phyloP scores from a whole-genome alignment of 257 asterid genomes.

The Solanum piurae region DNA sequence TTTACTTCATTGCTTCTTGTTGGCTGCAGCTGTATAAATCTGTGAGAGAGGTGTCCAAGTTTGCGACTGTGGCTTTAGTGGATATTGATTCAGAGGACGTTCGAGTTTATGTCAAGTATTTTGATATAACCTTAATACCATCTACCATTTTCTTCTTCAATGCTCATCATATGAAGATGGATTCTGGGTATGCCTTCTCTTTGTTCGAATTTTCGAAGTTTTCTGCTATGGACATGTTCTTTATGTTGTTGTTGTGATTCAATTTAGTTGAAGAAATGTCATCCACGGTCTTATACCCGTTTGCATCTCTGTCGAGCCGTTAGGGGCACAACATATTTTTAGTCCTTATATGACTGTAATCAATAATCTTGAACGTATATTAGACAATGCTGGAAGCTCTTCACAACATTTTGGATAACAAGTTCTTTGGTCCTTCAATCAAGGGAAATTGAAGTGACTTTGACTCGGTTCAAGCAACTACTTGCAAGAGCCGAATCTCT shows the following conservation, averaged over 20 bases:
- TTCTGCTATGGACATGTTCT: neutral
- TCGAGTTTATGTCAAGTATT: constrained; percentile 74
- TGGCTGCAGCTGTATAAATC: constrained; percentile 61
- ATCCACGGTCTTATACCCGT: neutral
- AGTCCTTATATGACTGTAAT: neutral
- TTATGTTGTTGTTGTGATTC: neutral
- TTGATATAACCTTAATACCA: constrained; percentile 69
- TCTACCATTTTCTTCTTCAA: constrained; percentile 86
- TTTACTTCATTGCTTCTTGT: neutral
- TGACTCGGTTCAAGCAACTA: neutral
- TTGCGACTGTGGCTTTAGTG: constrained; percentile 69
- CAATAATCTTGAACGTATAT: neutral
- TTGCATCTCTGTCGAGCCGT: neutral
- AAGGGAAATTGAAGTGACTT: neutral
- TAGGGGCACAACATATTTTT: neutral
- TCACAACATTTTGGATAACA: neutral
- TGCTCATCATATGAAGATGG: constrained; percentile 98
- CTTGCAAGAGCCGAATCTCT: neutral
- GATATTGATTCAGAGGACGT: constrained; percentile 77
- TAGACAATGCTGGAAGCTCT: neutral
- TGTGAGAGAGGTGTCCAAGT: constrained; percentile 67
- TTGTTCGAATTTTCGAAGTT: neutral
- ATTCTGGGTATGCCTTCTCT: constrained; percentile 52
- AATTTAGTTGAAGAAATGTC: neutral
- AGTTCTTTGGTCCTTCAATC: neutral